These are phyloP conservation scores for Raddia distichophylla DNA, from an alignment of 176 grass and related monocot species.

Conservation along the genomic window DNA sequence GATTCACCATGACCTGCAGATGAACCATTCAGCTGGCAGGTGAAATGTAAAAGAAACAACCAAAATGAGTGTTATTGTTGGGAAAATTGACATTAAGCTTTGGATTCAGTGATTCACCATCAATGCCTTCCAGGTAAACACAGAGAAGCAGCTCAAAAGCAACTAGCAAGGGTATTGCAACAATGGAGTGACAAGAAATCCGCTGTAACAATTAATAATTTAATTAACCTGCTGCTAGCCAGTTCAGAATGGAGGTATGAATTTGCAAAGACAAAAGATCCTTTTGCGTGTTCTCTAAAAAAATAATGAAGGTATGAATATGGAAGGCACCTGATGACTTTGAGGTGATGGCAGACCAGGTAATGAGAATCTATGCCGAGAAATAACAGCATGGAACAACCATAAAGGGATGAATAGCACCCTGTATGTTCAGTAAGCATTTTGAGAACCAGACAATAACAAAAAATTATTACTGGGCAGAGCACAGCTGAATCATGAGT, in stretches of 20 bases:
- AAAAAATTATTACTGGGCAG: not conserved
- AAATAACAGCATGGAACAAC: constrained; percentile 61
- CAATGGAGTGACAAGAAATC: constrained; percentile 70
- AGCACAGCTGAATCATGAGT: not conserved
- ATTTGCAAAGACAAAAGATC: constrained; percentile 29
- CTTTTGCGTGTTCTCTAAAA: too few species aligned
- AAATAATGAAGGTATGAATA: constrained; percentile 9
- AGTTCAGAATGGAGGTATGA: constrained; percentile 19
- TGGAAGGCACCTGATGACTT: constrained; percentile 49
- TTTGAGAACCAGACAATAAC: constrained; percentile 15
- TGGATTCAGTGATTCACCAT: constrained; percentile 41
- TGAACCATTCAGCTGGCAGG: constrained; percentile 24
- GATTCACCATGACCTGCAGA: constrained; percentile 47
- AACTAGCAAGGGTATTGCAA: constrained; percentile 66
- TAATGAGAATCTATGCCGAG: constrained; percentile 63
- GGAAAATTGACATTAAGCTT: constrained; percentile 21
- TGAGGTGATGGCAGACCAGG: constrained; percentile 56
- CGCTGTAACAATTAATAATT: constrained; percentile 34
- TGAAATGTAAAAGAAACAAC: constrained; percentile 30
- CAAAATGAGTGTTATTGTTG: not conserved
- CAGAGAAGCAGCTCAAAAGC: constrained; percentile 79
- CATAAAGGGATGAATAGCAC: constrained; percentile 70
- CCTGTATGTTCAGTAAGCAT: constrained; percentile 44
- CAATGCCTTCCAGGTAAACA: constrained; percentile 57
- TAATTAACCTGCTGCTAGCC: constrained; percentile 13